These are phyloP conservation scores for Aspergillaceae sp. DNA, from an alignment of 2,329 filamentous ascomycete species.

Conservation along the genomic window DNA sequence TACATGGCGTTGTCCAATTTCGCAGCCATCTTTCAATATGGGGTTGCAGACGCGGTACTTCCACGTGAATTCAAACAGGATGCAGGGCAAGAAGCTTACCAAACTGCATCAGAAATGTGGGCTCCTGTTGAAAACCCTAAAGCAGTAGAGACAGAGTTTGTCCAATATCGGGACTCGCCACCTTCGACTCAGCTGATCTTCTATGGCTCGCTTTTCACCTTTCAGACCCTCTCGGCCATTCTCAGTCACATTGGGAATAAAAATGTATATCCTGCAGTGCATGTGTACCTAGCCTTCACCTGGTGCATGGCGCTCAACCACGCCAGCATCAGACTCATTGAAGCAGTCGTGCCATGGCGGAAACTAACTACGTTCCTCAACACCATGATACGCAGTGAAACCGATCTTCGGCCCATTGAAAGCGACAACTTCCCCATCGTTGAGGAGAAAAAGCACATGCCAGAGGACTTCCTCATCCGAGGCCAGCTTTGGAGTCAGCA, in stretches of 20 bases:
- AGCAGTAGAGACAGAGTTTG: slow-evolving; percentile 8
- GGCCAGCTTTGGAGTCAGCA: slow-evolving; percentile 46
- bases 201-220: slow-evolving; percentile 35
- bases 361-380: slow-evolving; percentile 47
- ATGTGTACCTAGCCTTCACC: slow-evolving; percentile 48
- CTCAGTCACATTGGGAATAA: slow-evolving; percentile 43
- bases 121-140: slow-evolving; percentile 6
- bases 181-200: slow-evolving; percentile 20
- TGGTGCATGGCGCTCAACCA: slow-evolving; percentile 34
- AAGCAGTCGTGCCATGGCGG: slow-evolving; percentile 43
- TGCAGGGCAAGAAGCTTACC: slow-evolving; percentile 5
- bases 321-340: slow-evolving; percentile 31
- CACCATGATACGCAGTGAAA: slow-evolving; percentile 37
- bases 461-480: slow-evolving; percentile 52
- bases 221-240: slow-evolving; percentile 35
- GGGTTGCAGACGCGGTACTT: slow-evolving; percentile 30
- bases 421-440: slow-evolving; percentile 34
- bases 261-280: slow-evolving; percentile 47
- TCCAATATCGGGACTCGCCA: slow-evolving; percentile 8
- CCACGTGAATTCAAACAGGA: slow-evolving; percentile 18
- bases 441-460: slow-evolving; percentile 41
- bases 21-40: slow-evolving; percentile 49
- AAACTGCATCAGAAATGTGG: slow-evolving; percentile 17
- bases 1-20: slow-evolving; percentile 49
- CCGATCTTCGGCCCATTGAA: slow-evolving; percentile 28